These are phyloP conservation scores for Brassica napus DNA, from an alignment of 345 rosid genomes.

Conservation along the genomic window Da-Ae NC_063446.1:14319001-14319500, in stretches of 20 bases:
- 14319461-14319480: background rate
- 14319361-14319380: too few species aligned
- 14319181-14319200: background rate
- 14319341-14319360: too few species aligned
- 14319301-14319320: too few species aligned
- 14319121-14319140: background rate
- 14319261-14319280: too few species aligned
- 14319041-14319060: background rate
- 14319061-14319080: background rate
- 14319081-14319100: background rate
- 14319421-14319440: too few species aligned
- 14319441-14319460: background rate
- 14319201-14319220: background rate
- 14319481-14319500: background rate
- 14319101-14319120: background rate
- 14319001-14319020: background rate
- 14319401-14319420: too few species aligned
- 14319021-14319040: background rate
- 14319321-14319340: too few species aligned
- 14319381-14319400: too few species aligned
- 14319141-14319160: background rate
- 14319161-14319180: background rate
- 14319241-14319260: too few species aligned
- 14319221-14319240: too few species aligned
- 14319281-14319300: too few species aligned